Evolutionary conservation across 257 asterid genomes (phyloP), one percentile per base, ranked within the genome.

Genomic region (Phtheirospermum japonicum): DNA sequence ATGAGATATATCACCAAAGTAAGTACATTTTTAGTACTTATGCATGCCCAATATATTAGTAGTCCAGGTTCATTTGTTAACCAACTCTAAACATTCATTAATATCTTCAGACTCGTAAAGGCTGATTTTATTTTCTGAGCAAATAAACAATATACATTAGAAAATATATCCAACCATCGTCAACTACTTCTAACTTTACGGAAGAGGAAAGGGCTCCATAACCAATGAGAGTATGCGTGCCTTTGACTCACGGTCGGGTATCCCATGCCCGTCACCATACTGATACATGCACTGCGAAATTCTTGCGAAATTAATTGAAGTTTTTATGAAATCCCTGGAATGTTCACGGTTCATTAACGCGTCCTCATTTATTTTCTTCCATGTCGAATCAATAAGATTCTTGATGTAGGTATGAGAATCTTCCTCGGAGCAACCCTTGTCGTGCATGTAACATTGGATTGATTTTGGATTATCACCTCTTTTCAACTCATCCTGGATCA

Each of bases 381-480:
- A 70, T 14, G 74, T 62, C 20, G 59, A 54, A 4, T 56, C 56
- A 0, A 76, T 62, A 32, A 73, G 45, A 7, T 39, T 36, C 63
- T 49, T 65, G 43, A 61, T 48, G 31, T 65, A 18, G 30, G 11
- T 14, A 0, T 68, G 70, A 3, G 74, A 67, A n/a, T 73, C 71
- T 7, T 69, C 71, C 56, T 77, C 79, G 0, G 68, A 19, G 32
- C 57, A 20, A 4, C 71, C 68, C 0, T 66, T 70, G 11, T 73
- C 76, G 9, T 49, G 67, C 76, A 77, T 69, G 74, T 77, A 49
- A 28, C 77, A 69, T 37, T 77, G 73, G n/a, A 69, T 57, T 65
- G 81, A 64, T 58, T 72, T 68, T 2, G 75, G 69, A 39, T 11
- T 39, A 2, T 39, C 46, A 39, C 46, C 46, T 13, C 46, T 39